These are phyloP conservation scores for Kwoniella sp. DNA, from an alignment of 768 basidiomycete species.

Conservation along the genomic window DNA sequence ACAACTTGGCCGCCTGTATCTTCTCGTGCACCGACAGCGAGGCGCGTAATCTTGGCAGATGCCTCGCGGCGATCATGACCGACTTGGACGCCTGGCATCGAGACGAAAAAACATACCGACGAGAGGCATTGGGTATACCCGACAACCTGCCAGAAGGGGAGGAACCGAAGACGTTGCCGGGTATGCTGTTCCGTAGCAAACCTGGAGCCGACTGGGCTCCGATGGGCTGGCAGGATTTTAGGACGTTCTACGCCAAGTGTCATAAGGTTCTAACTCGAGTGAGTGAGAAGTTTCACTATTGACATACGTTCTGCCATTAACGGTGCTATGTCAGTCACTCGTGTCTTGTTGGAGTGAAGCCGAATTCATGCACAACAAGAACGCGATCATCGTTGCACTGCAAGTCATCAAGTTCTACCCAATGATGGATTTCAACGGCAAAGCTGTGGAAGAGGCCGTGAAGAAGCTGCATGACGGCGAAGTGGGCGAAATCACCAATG, in stretches of 20 bases:
- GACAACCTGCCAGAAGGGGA: conserved; percentile 55
- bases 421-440: conserved; percentile 56
- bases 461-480: conserved; percentile 18
- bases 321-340: conserved; percentile 58
- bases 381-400: conserved; percentile 87
- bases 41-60: conserved; percentile 94
- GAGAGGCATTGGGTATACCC: conserved; percentile 65
- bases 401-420: conserved; percentile 89
- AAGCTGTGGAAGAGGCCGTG: conserved; percentile 28
- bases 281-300: conserved; percentile 41
- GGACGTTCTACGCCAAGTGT: conserved; percentile 73
- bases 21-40: conserved; percentile 96
- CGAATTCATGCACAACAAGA: conserved; percentile 97
- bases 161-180: conserved; percentile 59
- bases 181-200: conserved; percentile 57
- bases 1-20: conserved; percentile 74
- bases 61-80: conserved; percentile 70
- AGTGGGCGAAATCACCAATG: conserved; percentile 13
- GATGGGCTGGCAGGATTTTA: conserved; percentile 67
- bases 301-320: background rate
- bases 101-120: conserved; percentile 57
- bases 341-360: conserved; percentile 73
- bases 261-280: conserved; percentile 72
- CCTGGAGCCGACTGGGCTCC: conserved; percentile 49
- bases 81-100: conserved; percentile 76